Evolutionary conservation across 352 stramenopile species (phyloP).

Genomic region (Pythium coloratum): DNA sequence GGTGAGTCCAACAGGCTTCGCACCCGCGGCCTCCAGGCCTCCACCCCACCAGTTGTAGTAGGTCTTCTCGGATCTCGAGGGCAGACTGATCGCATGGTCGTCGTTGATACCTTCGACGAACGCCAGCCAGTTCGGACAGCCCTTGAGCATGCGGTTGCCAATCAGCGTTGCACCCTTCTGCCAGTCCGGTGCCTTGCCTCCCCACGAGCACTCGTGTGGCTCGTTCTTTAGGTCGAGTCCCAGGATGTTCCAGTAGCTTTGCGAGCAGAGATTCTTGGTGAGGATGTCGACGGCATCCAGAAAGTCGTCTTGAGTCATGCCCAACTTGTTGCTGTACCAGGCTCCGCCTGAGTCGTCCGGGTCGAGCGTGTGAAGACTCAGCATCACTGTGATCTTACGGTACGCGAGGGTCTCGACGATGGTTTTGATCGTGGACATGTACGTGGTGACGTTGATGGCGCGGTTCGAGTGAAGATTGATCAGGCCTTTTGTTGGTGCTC

Average conservation of each 20-base stretch:
- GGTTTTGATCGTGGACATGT: constrained; percentile 71
- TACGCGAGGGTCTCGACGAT: constrained; percentile 68
- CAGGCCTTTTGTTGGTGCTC: constrained; percentile 45
- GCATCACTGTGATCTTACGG: constrained; percentile 70
- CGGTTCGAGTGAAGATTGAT: constrained; percentile 74
- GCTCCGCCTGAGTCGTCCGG: constrained; percentile 55
- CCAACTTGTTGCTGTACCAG: constrained; percentile 63
- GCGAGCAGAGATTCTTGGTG: constrained; percentile 55
- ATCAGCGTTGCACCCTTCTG: constrained; percentile 62
- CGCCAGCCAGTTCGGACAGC: constrained; percentile 74
- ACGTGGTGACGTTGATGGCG: constrained; percentile 67
- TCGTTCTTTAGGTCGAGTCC: constrained; percentile 85
- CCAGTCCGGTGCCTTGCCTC: constrained; percentile 49
- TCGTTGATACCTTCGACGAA: constrained; percentile 74
- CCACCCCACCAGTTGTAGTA: constrained; percentile 86
- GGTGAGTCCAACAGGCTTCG: constrained; percentile 40
- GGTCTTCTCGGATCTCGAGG: constrained; percentile 40
- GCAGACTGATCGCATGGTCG: constrained; percentile 36
- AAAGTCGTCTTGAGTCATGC: constrained; percentile 49
- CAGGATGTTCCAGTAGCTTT: constrained; percentile 82
- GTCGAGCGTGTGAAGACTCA: constrained; percentile 73
- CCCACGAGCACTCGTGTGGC: constrained; percentile 64
- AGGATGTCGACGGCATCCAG: constrained; percentile 55
- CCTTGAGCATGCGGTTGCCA: constrained; percentile 69
- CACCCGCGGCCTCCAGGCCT: constrained; percentile 56